A percentile compares a stretch with the other conserved stretches of the same genome.
These are phyloP conservation scores for Diaporthe nobilis DNA, from an alignment of 2,329 filamentous ascomycete genomes.

Conservation along the genomic window DNA sequence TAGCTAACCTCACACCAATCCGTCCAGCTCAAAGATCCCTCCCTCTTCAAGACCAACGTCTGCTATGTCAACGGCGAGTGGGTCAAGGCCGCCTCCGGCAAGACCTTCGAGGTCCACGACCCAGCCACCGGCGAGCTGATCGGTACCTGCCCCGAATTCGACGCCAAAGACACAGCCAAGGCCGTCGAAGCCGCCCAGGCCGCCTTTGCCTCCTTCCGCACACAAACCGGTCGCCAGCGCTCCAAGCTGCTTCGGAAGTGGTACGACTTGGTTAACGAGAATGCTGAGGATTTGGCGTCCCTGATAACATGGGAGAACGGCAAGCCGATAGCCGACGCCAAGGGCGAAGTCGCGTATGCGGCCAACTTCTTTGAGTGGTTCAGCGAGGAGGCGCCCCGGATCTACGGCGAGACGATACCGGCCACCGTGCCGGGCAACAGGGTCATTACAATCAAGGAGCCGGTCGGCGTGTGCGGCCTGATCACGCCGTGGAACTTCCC, in stretches of 20 bases:
- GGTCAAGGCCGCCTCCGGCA: slow-evolving; percentile 85
- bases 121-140: slow-evolving; percentile 87
- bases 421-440: slow-evolving; percentile 79
- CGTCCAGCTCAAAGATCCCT: slow-evolving; percentile 80
- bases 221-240: slow-evolving; percentile 80
- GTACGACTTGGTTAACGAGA: slow-evolving; percentile 85
- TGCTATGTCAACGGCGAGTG: slow-evolving; percentile 95
- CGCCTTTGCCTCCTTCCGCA: slow-evolving; percentile 80
- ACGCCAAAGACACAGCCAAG: slow-evolving; percentile 78
- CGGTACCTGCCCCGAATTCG: slow-evolving; percentile 88
- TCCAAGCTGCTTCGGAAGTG: slow-evolving; percentile 82
- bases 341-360: slow-evolving; percentile 80
- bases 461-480: slow-evolving; percentile 85
- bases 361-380: slow-evolving; percentile 87
- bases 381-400: slow-evolving; percentile 80
- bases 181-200: slow-evolving; percentile 88
- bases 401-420: slow-evolving; percentile 82
- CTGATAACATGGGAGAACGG: slow-evolving; percentile 94
- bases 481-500: slow-evolving; percentile 95
- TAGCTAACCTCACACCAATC: not conserved
- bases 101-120: slow-evolving; percentile 92
- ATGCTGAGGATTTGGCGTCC: slow-evolving; percentile 83
- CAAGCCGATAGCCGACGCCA: slow-evolving; percentile 83
- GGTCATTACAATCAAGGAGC: slow-evolving; percentile 84
- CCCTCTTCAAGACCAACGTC: slow-evolving; percentile 85